These are phyloP conservation scores for Lasiosphaeria miniovina DNA, from an alignment of 495 filamentous ascomycete genomes.

Conservation along the genomic window DNA sequence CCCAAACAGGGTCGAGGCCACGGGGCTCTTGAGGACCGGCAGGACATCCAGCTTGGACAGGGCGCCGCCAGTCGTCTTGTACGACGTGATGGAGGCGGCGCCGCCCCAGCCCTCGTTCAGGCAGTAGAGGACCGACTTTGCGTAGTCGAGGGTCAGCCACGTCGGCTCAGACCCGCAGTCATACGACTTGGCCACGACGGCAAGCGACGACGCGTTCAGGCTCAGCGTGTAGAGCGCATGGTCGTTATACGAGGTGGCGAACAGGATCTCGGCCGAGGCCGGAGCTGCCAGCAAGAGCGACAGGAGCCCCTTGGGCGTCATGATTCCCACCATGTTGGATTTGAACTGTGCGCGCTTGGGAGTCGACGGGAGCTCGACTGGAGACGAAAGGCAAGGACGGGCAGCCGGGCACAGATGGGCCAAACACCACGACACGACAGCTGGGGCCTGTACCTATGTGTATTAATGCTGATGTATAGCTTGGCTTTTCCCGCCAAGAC, in stretches of 20 bases:
- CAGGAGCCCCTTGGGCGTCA: slow-evolving; percentile 10
- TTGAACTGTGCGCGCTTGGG: too few species aligned
- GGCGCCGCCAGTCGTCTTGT: slow-evolving; percentile 38
- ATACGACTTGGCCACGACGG: slow-evolving; percentile 38
- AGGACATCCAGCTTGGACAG: slow-evolving; percentile 40
- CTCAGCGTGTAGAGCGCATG: slow-evolving; percentile 51
- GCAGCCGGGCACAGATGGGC: too few species aligned
- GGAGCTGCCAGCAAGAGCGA: slow-evolving; percentile 32
- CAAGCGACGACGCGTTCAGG: slow-evolving; percentile 35
- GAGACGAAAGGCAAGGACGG: too few species aligned
- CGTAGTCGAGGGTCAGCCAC: slow-evolving; percentile 54
- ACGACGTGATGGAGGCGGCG: slow-evolving; percentile 43
- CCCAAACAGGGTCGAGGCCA: slow-evolving; percentile 51
- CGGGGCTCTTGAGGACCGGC: slow-evolving; percentile 49
- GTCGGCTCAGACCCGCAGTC: slow-evolving; percentile 56
- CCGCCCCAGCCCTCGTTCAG: slow-evolving; percentile 51
- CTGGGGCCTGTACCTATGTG: too few species aligned
- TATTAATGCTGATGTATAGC: too few species aligned
- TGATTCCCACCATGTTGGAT: too few species aligned
- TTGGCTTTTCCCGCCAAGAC: too few species aligned
- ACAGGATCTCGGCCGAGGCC: slow-evolving; percentile 46
- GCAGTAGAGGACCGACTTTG: slow-evolving; percentile 55
- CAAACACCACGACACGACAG: too few species aligned
- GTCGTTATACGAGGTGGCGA: slow-evolving; percentile 60
- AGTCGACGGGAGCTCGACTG: too few species aligned